Percentiles rank a stretch among this genome's conserved stretches.
Evolutionary conservation across 2,329 filamentous ascomycete species (phyloP).

Genomic region (Fusarium cyanostomum): DNA sequence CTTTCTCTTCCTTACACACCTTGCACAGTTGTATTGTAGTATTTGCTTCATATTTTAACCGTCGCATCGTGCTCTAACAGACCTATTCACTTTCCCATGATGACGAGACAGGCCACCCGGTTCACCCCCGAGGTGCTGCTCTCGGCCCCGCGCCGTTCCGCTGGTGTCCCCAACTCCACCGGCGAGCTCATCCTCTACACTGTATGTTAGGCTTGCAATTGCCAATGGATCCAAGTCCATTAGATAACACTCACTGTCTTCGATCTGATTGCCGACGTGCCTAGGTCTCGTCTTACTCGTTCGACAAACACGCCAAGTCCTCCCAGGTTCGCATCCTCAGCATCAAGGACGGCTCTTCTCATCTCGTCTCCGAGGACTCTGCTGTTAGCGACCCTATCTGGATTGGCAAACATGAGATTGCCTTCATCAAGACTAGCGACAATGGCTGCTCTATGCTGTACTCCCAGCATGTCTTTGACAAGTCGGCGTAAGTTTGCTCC

Average conservation of each 20-base stretch:
- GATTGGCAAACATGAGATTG: conserved; percentile 73
- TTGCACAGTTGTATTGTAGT: background rate
- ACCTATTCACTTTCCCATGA: conserved; percentile 48
- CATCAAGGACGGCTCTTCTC: conserved; percentile 71
- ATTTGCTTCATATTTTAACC: background rate
- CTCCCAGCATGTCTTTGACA: conserved; percentile 47
- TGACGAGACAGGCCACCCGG: conserved; percentile 76
- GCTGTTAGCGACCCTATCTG: conserved; percentile 77
- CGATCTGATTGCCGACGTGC: background rate
- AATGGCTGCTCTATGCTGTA: conserved; percentile 60
- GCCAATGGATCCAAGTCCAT: conserved; percentile 6
- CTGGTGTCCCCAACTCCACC: conserved; percentile 73
- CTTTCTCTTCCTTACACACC: conserved; percentile 8
- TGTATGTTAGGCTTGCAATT: conserved; percentile 48
- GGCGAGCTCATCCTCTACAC: conserved; percentile 74
- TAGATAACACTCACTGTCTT: background rate
- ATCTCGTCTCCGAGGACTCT: conserved; percentile 70
- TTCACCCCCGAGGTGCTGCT: conserved; percentile 83
- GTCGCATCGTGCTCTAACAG: background rate
- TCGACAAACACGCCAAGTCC: conserved; percentile 75
- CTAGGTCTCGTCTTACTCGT: conserved; percentile 79
- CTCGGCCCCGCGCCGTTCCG: conserved; percentile 76
- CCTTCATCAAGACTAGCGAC: conserved; percentile 62
- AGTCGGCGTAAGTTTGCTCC: conserved; percentile 50
- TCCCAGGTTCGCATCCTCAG: conserved; percentile 77